A percentile compares a stretch with the other conserved stretches of the same genome.
Evolutionary conservation across 2,329 filamentous ascomycete species (phyloP).

Genomic region (Stemphylium beticola): DNA sequence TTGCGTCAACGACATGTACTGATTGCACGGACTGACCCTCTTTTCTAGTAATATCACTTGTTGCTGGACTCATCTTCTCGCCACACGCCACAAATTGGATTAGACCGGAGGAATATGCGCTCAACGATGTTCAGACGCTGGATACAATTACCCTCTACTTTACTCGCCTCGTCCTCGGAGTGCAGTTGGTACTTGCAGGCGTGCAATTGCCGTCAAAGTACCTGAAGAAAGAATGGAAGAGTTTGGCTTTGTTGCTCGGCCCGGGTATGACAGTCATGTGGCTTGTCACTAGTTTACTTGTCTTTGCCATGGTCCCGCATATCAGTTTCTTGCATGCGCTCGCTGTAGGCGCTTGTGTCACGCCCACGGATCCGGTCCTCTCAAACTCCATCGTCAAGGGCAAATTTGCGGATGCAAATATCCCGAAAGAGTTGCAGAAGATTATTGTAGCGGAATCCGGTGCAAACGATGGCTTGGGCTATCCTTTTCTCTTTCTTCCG

Average conservation of each 20-base stretch:
- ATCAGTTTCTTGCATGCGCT: slow-evolving; percentile 79
- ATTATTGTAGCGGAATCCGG: slow-evolving; percentile 74
- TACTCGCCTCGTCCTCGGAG: slow-evolving; percentile 82
- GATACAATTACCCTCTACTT: slow-evolving; percentile 82
- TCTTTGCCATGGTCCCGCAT: slow-evolving; percentile 77
- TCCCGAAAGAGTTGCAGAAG: slow-evolving; percentile 79
- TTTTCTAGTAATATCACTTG: slow-evolving; percentile 75
- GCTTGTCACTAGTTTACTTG: slow-evolving; percentile 76
- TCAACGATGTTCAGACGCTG: slow-evolving; percentile 62
- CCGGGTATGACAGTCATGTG: slow-evolving; percentile 90
- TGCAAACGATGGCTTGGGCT: slow-evolving; percentile 87
- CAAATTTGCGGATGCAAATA: slow-evolving; percentile 89
- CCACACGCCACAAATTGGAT: slow-evolving; percentile 79
- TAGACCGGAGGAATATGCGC: slow-evolving; percentile 74
- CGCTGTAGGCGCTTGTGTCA: slow-evolving; percentile 83
- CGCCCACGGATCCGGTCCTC: slow-evolving; percentile 86
- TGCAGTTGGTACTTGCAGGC: slow-evolving; percentile 87
- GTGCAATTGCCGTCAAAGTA: slow-evolving; percentile 87
- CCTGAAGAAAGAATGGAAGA: slow-evolving; percentile 77
- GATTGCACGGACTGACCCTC: slow-evolving; percentile 11
- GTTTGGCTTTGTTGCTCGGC: slow-evolving; percentile 75
- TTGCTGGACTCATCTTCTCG: slow-evolving; percentile 79
- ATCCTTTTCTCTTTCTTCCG: slow-evolving; percentile 85
- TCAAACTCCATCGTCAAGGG: slow-evolving; percentile 93
- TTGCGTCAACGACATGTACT: neutral